Evolutionary conservation across 164 flowering plant species (phyloP).

Genomic region (Dillenia suffruticosa): DNA sequence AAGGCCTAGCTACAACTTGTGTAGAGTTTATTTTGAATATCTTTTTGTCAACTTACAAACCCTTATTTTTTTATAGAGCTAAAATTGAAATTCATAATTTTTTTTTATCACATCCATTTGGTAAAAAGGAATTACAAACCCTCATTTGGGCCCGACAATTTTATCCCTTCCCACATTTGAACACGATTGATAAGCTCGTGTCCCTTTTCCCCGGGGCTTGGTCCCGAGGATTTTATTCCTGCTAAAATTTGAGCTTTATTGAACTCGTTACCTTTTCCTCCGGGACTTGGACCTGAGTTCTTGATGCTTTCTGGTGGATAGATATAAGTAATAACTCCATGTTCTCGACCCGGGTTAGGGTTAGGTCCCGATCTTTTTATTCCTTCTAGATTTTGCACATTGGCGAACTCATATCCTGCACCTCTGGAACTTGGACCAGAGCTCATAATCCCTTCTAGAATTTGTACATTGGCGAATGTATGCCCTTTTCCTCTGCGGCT

Average conservation of each 20-base stretch:
- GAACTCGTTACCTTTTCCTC: slow-evolving; percentile 8
- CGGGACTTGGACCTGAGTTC: slow-evolving; percentile 20
- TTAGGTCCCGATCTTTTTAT: slow-evolving; percentile 21
- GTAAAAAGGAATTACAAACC: no score
- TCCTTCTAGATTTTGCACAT: slow-evolving; percentile 1
- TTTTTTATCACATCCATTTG: no score
- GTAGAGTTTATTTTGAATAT: no score
- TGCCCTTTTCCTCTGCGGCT: not conserved
- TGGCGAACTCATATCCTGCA: slow-evolving; percentile 9
- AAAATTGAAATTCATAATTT: no score
- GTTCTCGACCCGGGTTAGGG: slow-evolving; percentile 11
- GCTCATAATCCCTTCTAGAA: slow-evolving; percentile 10
- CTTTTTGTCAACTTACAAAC: no score
- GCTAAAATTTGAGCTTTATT: slow-evolving; percentile 1
- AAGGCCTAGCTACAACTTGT: no score
- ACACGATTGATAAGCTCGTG: not conserved
- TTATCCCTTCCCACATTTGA: no score
- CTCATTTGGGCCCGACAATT: no score
- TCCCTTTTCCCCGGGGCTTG: not conserved
- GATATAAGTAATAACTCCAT: no score
- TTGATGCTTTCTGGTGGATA: slow-evolving; percentile 5
- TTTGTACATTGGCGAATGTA: not conserved
- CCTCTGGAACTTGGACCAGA: slow-evolving; percentile 26
- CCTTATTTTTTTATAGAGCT: no score
- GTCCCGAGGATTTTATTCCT: not conserved